Evolutionary conservation across 2,329 filamentous ascomycete genomes (phyloP), one percentile per base, ranked within the genome.

Genomic region (Cladophialophora immunda): DNA sequence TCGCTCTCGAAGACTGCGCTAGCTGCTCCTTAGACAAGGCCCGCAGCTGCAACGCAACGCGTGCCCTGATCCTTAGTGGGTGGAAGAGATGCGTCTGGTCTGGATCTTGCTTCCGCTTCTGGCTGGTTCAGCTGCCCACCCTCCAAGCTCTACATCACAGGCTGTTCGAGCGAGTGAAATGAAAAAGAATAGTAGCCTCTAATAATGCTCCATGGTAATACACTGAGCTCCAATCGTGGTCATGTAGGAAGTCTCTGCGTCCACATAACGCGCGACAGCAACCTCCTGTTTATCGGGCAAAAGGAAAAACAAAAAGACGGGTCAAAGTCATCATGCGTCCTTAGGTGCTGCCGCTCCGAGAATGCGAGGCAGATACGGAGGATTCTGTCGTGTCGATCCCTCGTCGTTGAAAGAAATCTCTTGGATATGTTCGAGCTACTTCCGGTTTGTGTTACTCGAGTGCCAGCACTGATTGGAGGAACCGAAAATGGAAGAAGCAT

Each of bases 401-500:
- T 45, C 11, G 45, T 50, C 45, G 45, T 50, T 11, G 45, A 50
- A 50, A 50, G 45, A 25, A 25, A 53, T 29, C 47, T 36, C 58
- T 36, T 53, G 29, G 29, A 9, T n/a, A 25, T 15, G 41, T 45
- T 55, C 25, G 8, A 55, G 50, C 38, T 36, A 13, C n/a, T 38
- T 60, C 38, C 45, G 30, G 15, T 13, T 52, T 50, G 58, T 52
- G 58, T 52, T 15, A 60, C 58, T 30, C 3, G 19, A 9, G 45
- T 15, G 27, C n/a, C 29, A 19, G 13, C 47, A 52, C 3, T 53
- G 45, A 61, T 61, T 61, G 58, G 47, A 38, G 50, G 27, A 38
- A 36, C 63, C 63, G 64, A 59, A 62, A 62, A 52, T 58, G 22
- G 30, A 38, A 22, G 27, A 45, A 29, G 27, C 53, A 11, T 11